Evolutionary conservation across 192 early-diverging fungal species (phyloP), one percentile per base, ranked within the genome.

Genomic region (Coemansia sp.): DNA sequence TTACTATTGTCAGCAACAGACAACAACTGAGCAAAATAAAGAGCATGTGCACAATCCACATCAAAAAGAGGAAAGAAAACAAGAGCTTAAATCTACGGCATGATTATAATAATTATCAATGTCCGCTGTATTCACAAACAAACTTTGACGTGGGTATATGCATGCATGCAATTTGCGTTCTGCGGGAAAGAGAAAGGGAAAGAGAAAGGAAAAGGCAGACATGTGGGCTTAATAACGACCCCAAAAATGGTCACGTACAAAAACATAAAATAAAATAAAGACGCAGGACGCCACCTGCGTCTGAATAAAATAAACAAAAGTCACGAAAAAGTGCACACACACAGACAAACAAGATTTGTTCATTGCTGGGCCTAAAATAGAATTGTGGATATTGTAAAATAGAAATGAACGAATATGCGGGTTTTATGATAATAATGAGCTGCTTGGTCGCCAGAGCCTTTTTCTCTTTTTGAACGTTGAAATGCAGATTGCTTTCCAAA

Each of bases 271-370:
- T 38, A 45, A 45, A 45, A 45, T 12, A 45, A 54, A 54, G 16
- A 54, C 25, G 51, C 51, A 54, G 51, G 51, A 54, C 51, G 51
- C 51, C 51, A 54, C 51, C 51, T 54, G 51, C 51, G 51, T 54
- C 18, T 22, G 22, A 25, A 54, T 8, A 54, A 22, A 54, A 54
- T 30, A 54, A 38, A 38, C 5, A 45, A 45, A 45, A 45, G 42
- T 45, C 42, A 45, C 42, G 22, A 22, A 54, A 30, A 54, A 25
- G 16, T 4, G 12, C 17, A 16, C 42, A 45, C 42, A 45, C 4
- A 45, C 42, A 45, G 42, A 45, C 42, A 45, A 45, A 45, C 42
- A 45, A 45, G 42, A 45, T 45, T 45, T 45, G 42, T 45, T 45
- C 42, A 45, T 45, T 45, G 42, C 42, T 12, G 0, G 7, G 42